phyloP scores from a whole-genome alignment of 2,329 filamentous ascomycete species.

The Alternaria metachromatica region DNA sequence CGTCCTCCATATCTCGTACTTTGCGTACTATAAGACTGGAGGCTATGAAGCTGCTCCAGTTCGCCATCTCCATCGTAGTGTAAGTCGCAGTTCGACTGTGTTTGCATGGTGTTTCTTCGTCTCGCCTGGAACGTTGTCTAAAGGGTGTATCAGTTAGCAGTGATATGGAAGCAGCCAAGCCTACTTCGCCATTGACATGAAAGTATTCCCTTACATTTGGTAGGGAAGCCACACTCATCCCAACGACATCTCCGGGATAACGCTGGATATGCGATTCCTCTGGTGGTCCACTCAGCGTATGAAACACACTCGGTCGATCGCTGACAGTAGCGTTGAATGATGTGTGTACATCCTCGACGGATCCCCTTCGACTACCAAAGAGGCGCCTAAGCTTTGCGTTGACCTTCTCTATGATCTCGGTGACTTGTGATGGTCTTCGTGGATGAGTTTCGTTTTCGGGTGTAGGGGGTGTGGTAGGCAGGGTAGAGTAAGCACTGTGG shows the following conservation, averaged over 20 bases:
- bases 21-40: not conserved
- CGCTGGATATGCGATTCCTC: not conserved
- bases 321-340: not conserved
- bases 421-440: constrained; percentile 6
- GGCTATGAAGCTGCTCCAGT: not conserved
- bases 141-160: constrained; percentile 9
- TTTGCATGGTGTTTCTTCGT: not conserved
- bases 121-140: constrained; percentile 5
- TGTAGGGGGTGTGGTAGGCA: constrained; percentile 2
- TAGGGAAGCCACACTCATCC: not conserved
- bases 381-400: constrained; percentile 1
- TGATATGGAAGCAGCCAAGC: constrained; percentile 10
- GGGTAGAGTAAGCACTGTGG: not conserved
- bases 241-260: not conserved
- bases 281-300: not conserved
- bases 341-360: not conserved
- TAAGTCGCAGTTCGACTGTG: not conserved
- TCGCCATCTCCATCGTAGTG: not conserved
- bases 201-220: constrained; percentile 11
- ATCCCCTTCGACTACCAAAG: constrained; percentile 7
- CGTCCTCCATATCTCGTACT: not conserved
- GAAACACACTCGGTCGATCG: not conserved
- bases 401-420: constrained; percentile 5
- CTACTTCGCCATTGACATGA: constrained; percentile 7
- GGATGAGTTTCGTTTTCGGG: not conserved